Base-by-base conservation (phyloP, 768 basidiomycete species). In the Boletus rubroflammeus region DNA sequence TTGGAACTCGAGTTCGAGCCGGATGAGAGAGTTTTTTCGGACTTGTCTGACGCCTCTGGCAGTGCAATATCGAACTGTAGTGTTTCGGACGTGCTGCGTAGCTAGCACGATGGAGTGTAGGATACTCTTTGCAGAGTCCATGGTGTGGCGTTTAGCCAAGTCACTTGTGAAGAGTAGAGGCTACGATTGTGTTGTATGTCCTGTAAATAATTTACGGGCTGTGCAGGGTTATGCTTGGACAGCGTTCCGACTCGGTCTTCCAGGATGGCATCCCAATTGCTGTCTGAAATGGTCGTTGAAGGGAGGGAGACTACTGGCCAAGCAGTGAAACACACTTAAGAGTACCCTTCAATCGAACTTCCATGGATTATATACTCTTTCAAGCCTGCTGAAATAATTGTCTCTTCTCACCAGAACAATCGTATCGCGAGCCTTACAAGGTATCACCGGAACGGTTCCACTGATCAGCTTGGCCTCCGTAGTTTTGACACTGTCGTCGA, bases 401-500 rank as follows among this genome's bases (percentile, higher is more conserved):
- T n/a, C n/a, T n/a, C 63, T 17, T 70, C 74, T 44, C 68, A 65
- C 38, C 57, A 65, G 42, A 66, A 63, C 50, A 58, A 59, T 15
- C 69, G 69, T 25, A 53, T 70, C 25, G 67, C 65, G 19, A 74
- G 71, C 11, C 65, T 78, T 35, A 72, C 82, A 26, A 73, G 72
- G 46, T 81, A 82, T 55, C 75, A 75, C 52, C 79, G 86, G 47
- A 81, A 74, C 54, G 84, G 83, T 1, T 69, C 81, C 0, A 81
- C 80, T 0, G 86, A 87, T 61, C 82, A 84, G 62, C 70, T 87
- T 11, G 81, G 82, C 10, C 74, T 87, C 67, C 75, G 78, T 32
- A 77, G 78, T 15, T 70, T 89, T 35, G 85, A 88, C 60, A 76
- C 81, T 3, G 71, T 80, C 26, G 74, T 83, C 38, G 81, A 83